phyloP scores from a whole-genome alignment of 1,284 basidiomycete genomes.

The Ustilago loliicola region DNA sequence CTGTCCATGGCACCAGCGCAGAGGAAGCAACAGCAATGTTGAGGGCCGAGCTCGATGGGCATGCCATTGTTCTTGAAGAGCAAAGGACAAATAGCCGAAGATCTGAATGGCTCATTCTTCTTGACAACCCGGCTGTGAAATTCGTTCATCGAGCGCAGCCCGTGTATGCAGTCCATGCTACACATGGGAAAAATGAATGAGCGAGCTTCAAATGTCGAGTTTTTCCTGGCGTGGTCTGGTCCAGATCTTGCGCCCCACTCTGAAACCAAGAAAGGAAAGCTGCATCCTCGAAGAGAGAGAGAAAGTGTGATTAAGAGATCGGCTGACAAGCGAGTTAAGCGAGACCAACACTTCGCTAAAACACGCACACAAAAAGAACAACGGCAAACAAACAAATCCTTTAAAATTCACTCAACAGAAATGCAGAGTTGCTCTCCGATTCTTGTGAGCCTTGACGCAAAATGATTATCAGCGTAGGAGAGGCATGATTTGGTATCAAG shows the following conservation, averaged over 20 bases:
- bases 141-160: slow-evolving; percentile 19
- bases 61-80: not conserved
- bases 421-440: not conserved
- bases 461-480: not conserved
- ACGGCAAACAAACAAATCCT: slow-evolving; percentile 17
- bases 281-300: not conserved
- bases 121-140: slow-evolving; percentile 23
- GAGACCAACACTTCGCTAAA: slow-evolving; percentile 38
- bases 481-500: too few relatives aligned
- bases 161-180: not conserved
- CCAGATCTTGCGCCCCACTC: slow-evolving; percentile 3
- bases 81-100: slow-evolving; percentile 6
- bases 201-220: not conserved
- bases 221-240: not conserved
- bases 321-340: slow-evolving; percentile 27
- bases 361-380: slow-evolving; percentile 3
- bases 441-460: not conserved
- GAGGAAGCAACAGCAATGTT: not conserved
- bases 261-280: not conserved
- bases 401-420: not conserved
- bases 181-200: not conserved
- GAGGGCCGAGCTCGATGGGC: not conserved
- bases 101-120: slow-evolving; percentile 6
- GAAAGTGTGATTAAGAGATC: slow-evolving; percentile 1
- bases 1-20: not conserved